Base-by-base conservation (phyloP, 169 alveolate genomes). In the Cryptosporidium viatorum region DNA sequence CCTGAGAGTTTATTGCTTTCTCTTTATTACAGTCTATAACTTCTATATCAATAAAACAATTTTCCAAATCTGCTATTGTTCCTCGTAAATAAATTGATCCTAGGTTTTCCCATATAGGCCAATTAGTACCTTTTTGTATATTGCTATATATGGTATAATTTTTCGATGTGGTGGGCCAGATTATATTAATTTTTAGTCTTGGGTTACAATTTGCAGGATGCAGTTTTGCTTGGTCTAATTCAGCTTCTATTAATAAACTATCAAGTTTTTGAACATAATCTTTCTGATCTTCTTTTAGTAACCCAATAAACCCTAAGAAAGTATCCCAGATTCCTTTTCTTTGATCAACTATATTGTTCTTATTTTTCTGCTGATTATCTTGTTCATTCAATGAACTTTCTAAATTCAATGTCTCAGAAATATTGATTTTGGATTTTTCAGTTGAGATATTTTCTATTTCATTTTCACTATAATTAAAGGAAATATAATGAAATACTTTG, bases 11-110 rank as follows among this genome's bases (percentile, higher is more conserved):
- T 29, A 62, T 29, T 23, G 23, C 39, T 33, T 39, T 80, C 2
- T 80, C 89, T 80, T 80, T 80, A 14, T 84, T 86, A 60, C 62
- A 55, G 43, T 94, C 97, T 33, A 93, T 75, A 5, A 94, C 93
- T 50, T 91, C 92, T 5, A 94, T 75, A 85, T 94, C 92, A 33
- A 94, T 80, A 58, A 93, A 93, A 41, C 96, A 86, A 48, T 93
- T 86, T 52, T 93, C 95, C 26, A 94, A 85, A 43, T 94, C 97
- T 67, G 93, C 84, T 39, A 93, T 75, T 8, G 97, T 94, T 4
- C 97, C 97, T 58, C 97, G 91, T 62, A 94, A 93, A 39, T 91
- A 84, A 6, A 94, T 85, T 55, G 93, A 95, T 3, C 97, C 97
- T 58, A 94, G 67, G 71, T 93, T 93, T 37, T 93, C 95, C 97